These are phyloP conservation scores for Trametes hirsuta DNA, from an alignment of 1,284 basidiomycete genomes.

Conservation along the genomic window DNA sequence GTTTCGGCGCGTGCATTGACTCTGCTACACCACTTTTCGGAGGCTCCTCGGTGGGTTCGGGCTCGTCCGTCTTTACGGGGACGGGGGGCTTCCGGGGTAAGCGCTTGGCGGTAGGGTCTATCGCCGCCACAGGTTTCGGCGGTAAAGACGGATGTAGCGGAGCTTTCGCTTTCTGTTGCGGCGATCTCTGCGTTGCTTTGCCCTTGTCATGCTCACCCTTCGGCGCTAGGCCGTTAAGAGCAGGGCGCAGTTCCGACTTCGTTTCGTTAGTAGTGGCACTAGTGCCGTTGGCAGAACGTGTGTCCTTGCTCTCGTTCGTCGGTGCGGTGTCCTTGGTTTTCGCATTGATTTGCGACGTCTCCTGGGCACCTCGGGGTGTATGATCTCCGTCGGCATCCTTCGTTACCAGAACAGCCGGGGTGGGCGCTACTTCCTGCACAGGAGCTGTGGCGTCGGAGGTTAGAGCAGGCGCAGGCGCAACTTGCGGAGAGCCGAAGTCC, in stretches of 20 bases:
- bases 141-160: conserved; percentile 53
- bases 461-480: conserved; percentile 26
- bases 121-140: conserved; percentile 44
- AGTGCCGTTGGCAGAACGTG: no score
- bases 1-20: conserved; percentile 21
- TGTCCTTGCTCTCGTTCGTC: no score
- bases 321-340: background rate
- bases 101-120: conserved; percentile 24
- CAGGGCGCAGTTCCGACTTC: background rate
- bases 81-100: conserved; percentile 11
- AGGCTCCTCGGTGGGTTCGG: conserved; percentile 22
- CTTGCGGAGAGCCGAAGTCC: conserved; percentile 27
- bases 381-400: conserved; percentile 3
- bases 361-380: conserved; percentile 7
- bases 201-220: background rate
- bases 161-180: conserved; percentile 13
- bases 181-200: conserved; percentile 6
- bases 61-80: conserved; percentile 5
- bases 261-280: background rate
- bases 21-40: conserved; percentile 27
- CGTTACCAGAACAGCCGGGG: background rate
- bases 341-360: background rate
- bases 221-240: background rate
- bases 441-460: conserved; percentile 25
- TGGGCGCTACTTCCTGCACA: background rate